Evolutionary conservation across 179 eudicot species (phyloP).

Genomic region (Beta macrorhiza): DNA sequence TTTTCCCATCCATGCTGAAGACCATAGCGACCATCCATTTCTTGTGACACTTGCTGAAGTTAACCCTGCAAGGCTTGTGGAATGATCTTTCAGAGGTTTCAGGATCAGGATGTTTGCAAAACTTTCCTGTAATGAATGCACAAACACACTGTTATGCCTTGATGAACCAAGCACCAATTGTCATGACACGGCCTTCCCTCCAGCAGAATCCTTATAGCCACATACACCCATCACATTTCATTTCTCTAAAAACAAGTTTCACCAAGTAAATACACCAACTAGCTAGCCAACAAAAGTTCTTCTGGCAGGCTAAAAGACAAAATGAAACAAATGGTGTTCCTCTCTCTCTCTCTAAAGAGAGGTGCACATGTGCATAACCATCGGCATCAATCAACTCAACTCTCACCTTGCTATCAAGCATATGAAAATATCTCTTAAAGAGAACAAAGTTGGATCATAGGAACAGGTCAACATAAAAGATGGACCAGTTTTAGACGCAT

Average conservation of each 20-base stretch:
- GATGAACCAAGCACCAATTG: constrained; percentile 48
- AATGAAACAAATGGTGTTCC: constrained; percentile 11
- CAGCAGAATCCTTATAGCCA: constrained; percentile 47
- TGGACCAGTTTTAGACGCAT: neutral
- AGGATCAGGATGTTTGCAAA: constrained; percentile 58
- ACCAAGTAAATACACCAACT: constrained; percentile 24
- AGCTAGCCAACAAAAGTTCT: constrained; percentile 24
- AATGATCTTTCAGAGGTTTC: constrained; percentile 58
- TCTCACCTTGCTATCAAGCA: neutral
- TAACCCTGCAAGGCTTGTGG: constrained; percentile 63
- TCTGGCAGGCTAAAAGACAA: constrained; percentile 16
- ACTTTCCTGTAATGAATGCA: constrained; percentile 89
- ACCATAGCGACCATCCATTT: constrained; percentile 99
- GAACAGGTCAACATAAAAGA: neutral
- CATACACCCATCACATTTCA: constrained; percentile 32
- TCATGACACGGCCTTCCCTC: constrained; percentile 56
- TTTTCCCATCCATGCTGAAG: constrained; percentile 99
- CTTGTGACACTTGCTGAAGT: constrained; percentile 45
- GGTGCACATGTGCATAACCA: neutral
- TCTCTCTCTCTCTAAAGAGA: neutral
- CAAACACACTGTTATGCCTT: constrained; percentile 77
- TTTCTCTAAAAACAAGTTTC: constrained; percentile 31
- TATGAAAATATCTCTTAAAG: neutral
- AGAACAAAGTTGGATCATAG: neutral
- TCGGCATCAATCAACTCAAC: constrained; percentile 19